phyloP scores from a whole-genome alignment of 371 early-diverging fungal species.

The Lichtheimia ramosa region DNA sequence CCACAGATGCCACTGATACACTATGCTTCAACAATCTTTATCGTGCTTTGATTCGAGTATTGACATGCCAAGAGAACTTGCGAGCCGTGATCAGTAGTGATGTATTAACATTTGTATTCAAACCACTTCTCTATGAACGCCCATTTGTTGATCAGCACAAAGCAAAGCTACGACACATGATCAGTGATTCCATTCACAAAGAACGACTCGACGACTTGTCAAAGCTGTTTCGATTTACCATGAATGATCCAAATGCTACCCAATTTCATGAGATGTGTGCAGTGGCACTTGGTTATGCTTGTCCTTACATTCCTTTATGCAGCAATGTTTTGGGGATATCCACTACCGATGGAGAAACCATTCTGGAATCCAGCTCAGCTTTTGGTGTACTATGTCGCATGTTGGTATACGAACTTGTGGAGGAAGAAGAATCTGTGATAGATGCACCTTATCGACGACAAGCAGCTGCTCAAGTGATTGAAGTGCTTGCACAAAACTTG shows the following conservation, averaged over 20 bases:
- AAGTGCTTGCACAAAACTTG: constrained; percentile 10
- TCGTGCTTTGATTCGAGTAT: constrained; percentile 12
- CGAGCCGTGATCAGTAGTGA: constrained; percentile 17
- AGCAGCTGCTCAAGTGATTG: constrained; percentile 38
- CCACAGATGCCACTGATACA: neutral
- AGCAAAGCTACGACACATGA: neutral
- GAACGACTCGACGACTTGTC: constrained; percentile 16
- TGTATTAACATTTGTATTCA: constrained; percentile 20
- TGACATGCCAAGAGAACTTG: constrained; percentile 23
- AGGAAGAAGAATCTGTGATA: constrained; percentile 6
- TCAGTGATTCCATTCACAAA: constrained; percentile 16
- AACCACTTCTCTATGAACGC: constrained; percentile 5
- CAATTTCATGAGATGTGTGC: constrained; percentile 32
- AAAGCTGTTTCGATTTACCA: constrained; percentile 24
- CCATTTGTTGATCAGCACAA: neutral
- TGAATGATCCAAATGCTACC: constrained; percentile 23
- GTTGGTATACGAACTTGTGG: constrained; percentile 32
- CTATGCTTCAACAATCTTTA: constrained; percentile 11
- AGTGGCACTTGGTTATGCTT: constrained; percentile 28
- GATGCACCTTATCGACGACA: constrained; percentile 19
- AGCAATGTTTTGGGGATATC: constrained; percentile 10
- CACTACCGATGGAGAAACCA: constrained; percentile 1
- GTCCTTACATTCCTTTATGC: neutral
- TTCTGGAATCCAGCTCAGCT: constrained; percentile 11
- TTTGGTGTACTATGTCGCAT: constrained; percentile 36